Evolutionary conservation across 2,329 filamentous ascomycete genomes (phyloP), one percentile per base, ranked within the genome.

Genomic region (Aphanoascus verrucosus): DNA sequence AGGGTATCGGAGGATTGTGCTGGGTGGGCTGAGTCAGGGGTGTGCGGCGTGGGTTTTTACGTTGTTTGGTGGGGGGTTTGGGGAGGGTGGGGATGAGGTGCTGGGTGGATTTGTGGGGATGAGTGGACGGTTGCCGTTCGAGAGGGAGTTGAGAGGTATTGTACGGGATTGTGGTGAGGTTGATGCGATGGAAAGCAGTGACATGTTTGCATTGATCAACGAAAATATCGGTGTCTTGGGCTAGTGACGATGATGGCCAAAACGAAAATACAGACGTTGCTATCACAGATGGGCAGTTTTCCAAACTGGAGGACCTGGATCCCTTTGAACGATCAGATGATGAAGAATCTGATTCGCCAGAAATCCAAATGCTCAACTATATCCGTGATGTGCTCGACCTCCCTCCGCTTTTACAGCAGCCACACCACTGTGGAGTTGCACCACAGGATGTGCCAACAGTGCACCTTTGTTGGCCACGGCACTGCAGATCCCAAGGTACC

Each of bases 21-120:
- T 81, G 0, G 74, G 75, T 14, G 76, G 77, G 0, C 56, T 80
- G n/a, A 78, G 77, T 59, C 75, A 79, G 57, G 77, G 77, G 0
- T 78, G 74, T 58, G 77, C 76, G 0, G 71, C 72, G 59, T 65
- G 67, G 0, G 57, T 79, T 8, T 65, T 71, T 17, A 58, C 69
- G 1, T 59, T 77, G 17, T 60, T 81, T 1, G 65, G 63, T 15
- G 67, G 71, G n/a, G 64, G 63, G 7, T 60, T 59, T 47, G 56
- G 57, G 1, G n/a, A 17, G 4, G 35, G 15, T 15, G 37, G 28
- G 14, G 31, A 46, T 2, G 11, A 28, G 5, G 53, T 58, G 0
- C 46, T 77, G 1, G 73, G 72, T 0, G 74, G 69, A 1, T 74
- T 72, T 52, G 58, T 77, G 37, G 74, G 75, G 0, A 75, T 77